phyloP scores from a whole-genome alignment of 805 yeast genomes.

The Candida patagonica region DNA sequence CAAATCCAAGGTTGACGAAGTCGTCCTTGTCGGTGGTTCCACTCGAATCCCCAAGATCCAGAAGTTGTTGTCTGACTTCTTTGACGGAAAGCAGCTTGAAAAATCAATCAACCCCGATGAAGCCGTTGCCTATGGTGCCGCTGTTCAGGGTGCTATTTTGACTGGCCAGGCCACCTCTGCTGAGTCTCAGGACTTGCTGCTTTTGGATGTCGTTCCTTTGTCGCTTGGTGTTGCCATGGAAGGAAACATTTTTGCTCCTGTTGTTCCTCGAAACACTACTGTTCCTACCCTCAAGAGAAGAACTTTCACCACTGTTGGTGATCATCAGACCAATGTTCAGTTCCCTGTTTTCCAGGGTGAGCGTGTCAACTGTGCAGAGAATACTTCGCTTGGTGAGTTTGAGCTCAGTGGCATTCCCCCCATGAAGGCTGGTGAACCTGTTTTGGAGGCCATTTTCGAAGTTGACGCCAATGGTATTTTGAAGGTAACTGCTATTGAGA shows the following conservation, averaged over 20 bases:
- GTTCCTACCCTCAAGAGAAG: slow-evolving; percentile 98
- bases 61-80: slow-evolving; percentile 87
- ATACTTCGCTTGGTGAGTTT: slow-evolving; percentile 96
- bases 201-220: slow-evolving; percentile 96
- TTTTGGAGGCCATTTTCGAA: slow-evolving; percentile 96
- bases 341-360: slow-evolving; percentile 99
- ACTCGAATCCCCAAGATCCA: slow-evolving; percentile 99
- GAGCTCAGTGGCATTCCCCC: slow-evolving; percentile 98
- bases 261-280: slow-evolving; percentile 98
- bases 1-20: slow-evolving; percentile 83
- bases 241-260: slow-evolving; percentile 98
- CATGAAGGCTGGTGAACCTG: slow-evolving; percentile 98
- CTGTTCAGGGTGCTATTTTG: slow-evolving; percentile 98
- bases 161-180: slow-evolving; percentile 86
- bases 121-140: slow-evolving; percentile 99
- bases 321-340: slow-evolving; percentile 97
- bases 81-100: slow-evolving; percentile 93
- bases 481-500: slow-evolving; percentile 98
- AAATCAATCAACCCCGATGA: slow-evolving; percentile 98
- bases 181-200: slow-evolving; percentile 89
- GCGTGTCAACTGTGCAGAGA: slow-evolving; percentile 97
- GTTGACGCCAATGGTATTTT: slow-evolving; percentile 99
- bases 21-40: slow-evolving; percentile 96
- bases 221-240: slow-evolving; percentile 99
- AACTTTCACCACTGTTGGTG: slow-evolving; percentile 97